These are phyloP conservation scores for Irpex rosettiformis DNA, from an alignment of 1,284 basidiomycete species.

Conservation along the genomic window DNA sequence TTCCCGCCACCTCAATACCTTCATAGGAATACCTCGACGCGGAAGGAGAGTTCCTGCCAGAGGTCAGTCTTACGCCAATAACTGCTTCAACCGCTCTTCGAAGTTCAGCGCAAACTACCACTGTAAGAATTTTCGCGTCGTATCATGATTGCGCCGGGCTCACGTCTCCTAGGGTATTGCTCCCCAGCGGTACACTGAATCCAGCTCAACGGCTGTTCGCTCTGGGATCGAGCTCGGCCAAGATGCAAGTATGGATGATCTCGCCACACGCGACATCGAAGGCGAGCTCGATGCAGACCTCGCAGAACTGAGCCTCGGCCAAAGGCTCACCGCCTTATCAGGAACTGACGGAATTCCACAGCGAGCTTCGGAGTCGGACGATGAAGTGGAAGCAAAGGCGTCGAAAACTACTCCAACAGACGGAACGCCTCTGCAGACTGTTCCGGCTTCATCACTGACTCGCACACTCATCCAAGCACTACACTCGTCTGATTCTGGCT, in stretches of 20 bases:
- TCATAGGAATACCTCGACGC: constrained; percentile 54
- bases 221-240: constrained; percentile 63
- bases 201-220: constrained; percentile 53
- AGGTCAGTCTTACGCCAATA: constrained; percentile 45
- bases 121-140: constrained; percentile 11
- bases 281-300: constrained; percentile 79
- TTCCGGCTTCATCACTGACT: constrained; percentile 87
- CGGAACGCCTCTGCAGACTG: constrained; percentile 37
- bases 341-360: constrained; percentile 36
- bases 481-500: constrained; percentile 88
- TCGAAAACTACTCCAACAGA: constrained; percentile 28
- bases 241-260: constrained; percentile 54
- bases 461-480: constrained; percentile 95
- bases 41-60: constrained; percentile 53
- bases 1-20: neutral
- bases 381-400: constrained; percentile 31
- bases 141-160: neutral
- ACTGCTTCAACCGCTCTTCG: constrained; percentile 40
- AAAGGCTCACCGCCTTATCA: constrained; percentile 74
- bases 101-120: constrained; percentile 13
- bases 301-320: constrained; percentile 86
- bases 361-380: constrained; percentile 40
- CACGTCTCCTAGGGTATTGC: constrained; percentile 31
- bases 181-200: constrained; percentile 65
- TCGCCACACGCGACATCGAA: constrained; percentile 47